These are phyloP conservation scores for Sclerotinia sclerotiorum DNA, from an alignment of 2,329 filamentous ascomycete species.

Conservation along the genomic window DNA sequence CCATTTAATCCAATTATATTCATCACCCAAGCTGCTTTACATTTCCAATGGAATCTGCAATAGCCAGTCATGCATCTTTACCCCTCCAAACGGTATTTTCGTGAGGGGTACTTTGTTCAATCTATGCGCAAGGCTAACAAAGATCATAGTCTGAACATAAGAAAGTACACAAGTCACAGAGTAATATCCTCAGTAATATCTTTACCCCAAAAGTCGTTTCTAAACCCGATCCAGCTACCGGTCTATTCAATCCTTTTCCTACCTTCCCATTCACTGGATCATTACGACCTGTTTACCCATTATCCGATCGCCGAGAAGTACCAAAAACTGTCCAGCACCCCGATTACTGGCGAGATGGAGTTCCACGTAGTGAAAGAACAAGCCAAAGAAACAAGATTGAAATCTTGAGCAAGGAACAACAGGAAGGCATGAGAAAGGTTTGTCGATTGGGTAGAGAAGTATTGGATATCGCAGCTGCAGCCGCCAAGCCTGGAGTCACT, in stretches of 20 bases:
- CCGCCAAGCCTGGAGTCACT: constrained; percentile 84
- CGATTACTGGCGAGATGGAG: constrained; percentile 85
- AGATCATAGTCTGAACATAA: constrained; percentile 73
- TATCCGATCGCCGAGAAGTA: constrained; percentile 70
- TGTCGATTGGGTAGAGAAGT: constrained; percentile 87
- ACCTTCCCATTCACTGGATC: constrained; percentile 78
- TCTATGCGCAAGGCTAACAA: constrained; percentile 11
- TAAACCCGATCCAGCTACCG: constrained; percentile 89
- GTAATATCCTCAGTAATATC: constrained; percentile 70
- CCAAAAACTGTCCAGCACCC: constrained; percentile 80
- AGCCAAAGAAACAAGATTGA: constrained; percentile 76
- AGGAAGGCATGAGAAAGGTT: constrained; percentile 87
- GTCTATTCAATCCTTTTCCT: constrained; percentile 89
- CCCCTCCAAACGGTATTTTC: neutral
- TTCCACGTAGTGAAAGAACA: constrained; percentile 59
- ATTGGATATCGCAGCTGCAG: constrained; percentile 84
- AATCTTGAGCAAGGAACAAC: constrained; percentile 74
- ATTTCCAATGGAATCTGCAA: neutral
- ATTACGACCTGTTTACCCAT: constrained; percentile 82
- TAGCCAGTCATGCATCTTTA: neutral
- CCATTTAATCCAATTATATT: neutral
- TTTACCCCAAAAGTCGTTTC: constrained; percentile 78
- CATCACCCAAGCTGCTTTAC: neutral
- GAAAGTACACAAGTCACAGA: constrained; percentile 75
- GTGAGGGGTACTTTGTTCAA: constrained; percentile 20